Percentiles rank a stretch among this genome's conserved stretches.
These are phyloP conservation scores for Dendryphion nanum DNA, from an alignment of 2,329 filamentous ascomycete species.

Conservation along the genomic window DNA sequence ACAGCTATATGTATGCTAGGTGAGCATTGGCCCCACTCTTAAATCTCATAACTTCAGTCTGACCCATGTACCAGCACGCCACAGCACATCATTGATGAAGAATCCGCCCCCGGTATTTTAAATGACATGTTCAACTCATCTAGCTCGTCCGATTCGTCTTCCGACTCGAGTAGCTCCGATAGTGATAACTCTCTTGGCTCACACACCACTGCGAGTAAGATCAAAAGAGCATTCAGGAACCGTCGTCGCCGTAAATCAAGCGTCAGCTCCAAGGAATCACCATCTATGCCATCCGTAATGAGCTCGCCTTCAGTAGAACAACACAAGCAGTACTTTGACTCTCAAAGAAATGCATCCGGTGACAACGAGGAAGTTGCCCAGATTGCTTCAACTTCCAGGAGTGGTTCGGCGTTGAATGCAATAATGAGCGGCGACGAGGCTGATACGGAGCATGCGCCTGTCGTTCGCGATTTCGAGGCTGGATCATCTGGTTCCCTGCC, in stretches of 20 bases:
- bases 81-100: slow-evolving; percentile 88
- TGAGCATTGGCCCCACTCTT: neutral
- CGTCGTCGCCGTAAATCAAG: slow-evolving; percentile 76
- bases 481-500: slow-evolving; percentile 33
- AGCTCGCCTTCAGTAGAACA: slow-evolving; percentile 46
- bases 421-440: slow-evolving; percentile 56
- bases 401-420: slow-evolving; percentile 36
- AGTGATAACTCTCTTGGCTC: slow-evolving; percentile 68
- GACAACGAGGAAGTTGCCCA: slow-evolving; percentile 18
- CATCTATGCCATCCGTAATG: slow-evolving; percentile 44
- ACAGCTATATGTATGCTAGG: slow-evolving; percentile 88
- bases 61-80: slow-evolving; percentile 75
- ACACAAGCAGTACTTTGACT: slow-evolving; percentile 39
- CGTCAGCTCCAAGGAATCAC: slow-evolving; percentile 64
- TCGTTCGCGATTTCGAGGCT: slow-evolving; percentile 50
- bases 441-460: slow-evolving; percentile 46
- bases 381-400: slow-evolving; percentile 26
- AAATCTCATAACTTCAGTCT: neutral
- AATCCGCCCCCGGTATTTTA: slow-evolving; percentile 80
- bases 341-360: slow-evolving; percentile 21
- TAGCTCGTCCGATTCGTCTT: slow-evolving; percentile 52
- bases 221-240: slow-evolving; percentile 72
- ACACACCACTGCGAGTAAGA: slow-evolving; percentile 70
- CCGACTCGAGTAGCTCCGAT: slow-evolving; percentile 49
- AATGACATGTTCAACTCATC: slow-evolving; percentile 78